phyloP scores from a whole-genome alignment of 257 asterid genomes.

The Scutellaria galericulata region DNA sequence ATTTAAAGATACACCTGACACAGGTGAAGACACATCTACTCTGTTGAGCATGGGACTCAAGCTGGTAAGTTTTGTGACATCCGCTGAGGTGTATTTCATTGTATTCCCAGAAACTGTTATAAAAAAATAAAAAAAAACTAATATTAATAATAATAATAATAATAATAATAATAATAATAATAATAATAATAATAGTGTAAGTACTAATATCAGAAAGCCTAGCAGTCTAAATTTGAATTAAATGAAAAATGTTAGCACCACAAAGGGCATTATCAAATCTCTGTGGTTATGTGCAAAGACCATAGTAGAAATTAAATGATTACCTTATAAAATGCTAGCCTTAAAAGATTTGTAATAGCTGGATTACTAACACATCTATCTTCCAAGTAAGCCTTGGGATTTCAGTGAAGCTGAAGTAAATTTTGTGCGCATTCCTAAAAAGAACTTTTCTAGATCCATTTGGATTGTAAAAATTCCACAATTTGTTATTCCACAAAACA shows the following conservation, averaged over 20 bases:
- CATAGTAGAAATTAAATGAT: not conserved
- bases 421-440: not conserved
- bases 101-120: conserved; percentile 66
- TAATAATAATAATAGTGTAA: not conserved
- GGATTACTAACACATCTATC: not conserved
- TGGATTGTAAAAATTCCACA: not conserved
- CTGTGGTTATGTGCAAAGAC: not conserved
- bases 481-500: not conserved
- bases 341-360: conserved; percentile 11
- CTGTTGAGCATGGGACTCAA: conserved; percentile 53
- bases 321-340: conserved; percentile 7
- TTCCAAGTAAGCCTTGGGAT: not conserved
- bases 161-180: too few relatives aligned
- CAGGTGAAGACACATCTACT: conserved; percentile 56
- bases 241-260: conserved; percentile 8
- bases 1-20: conserved; percentile 48
- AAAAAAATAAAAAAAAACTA: conserved; percentile 13
- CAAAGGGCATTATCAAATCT: conserved; percentile 1
- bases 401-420: not conserved
- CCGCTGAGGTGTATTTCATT: conserved; percentile 66
- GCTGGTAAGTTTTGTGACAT: conserved; percentile 64
- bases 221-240: conserved; percentile 8
- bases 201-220: conserved; percentile 7
- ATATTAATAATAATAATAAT: not conserved
- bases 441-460: not conserved